Base-by-base conservation (phyloP, 108 stramenopile genomes). In the Parmales sp. region DNA sequence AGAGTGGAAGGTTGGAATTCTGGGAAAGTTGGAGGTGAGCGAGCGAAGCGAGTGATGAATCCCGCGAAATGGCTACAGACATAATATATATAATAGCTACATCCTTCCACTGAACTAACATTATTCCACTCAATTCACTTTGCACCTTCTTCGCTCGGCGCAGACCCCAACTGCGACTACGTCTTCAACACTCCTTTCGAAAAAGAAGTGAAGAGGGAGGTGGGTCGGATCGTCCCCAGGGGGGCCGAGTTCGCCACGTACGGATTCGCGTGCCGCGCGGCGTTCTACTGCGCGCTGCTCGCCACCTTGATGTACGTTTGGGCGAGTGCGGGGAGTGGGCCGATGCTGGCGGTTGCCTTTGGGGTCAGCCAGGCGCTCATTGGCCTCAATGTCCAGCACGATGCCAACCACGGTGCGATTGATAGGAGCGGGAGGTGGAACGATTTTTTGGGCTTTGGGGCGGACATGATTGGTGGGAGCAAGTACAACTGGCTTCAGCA, bases 321-420 rank as follows among this genome's bases (percentile, higher is more conserved):
- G 86, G 64, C 80, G n/a, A 71, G 69, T 13, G 66, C 75, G 20
- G 72, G 76, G 29, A 78, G 88, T 23, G 69, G 81, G 29, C 78
- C 70, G 13, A 49, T 73, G 0, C 43, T 92, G 50, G 91, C 89
- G 5, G 78, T 89, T 63, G 51, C 74, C 23, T 89, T 88, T 63
- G 91, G 91, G 9, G 69, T 90, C 26, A 66, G 86, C 1, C 82
- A 83, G 60, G 89, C 89, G 0, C 80, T 83, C 23, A 90, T 92
- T 68, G 91, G 91, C 18, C 64, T 96, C 48, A 96, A 96, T 68
- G 88, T 94, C 16, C 91, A 93, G 72, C 95, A 96, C 69, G 95
- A 96, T 76, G 90, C 92, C 72, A 96, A 96, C 72, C 95, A 94
- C 48, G 95, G 95, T 5, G 92, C 92, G 13, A 85, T 85, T 36